Conservation (phyloP, 2,329 filamentous ascomycete genomes). For the Chaetomiaceae sp. region DNA sequence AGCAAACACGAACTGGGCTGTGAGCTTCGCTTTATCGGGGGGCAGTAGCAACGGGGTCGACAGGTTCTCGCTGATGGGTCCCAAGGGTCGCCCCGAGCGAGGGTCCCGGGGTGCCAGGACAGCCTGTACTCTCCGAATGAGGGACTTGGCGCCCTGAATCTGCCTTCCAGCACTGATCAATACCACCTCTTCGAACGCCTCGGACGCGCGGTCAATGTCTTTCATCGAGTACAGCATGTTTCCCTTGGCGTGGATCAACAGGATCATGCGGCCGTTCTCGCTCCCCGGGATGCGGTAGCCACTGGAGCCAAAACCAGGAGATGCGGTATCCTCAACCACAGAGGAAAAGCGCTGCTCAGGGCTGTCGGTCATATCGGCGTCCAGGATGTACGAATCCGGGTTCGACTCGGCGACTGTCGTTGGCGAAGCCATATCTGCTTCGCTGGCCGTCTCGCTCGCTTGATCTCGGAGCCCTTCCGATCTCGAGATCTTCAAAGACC, state of each 20-base stretch:
- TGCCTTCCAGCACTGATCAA: conserved; percentile 75
- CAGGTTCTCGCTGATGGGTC: conserved; percentile 23
- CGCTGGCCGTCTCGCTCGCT: conserved; percentile 26
- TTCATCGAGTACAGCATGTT: conserved; percentile 94
- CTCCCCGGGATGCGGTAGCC: conserved; percentile 79
- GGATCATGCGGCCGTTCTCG: conserved; percentile 88
- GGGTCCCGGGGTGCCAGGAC: conserved; percentile 54
- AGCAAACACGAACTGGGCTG: conserved; percentile 77
- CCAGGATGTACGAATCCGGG: conserved; percentile 24
- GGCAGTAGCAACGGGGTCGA: conserved; percentile 69
- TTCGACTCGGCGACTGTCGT: conserved; percentile 17
- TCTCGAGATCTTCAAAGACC: conserved; percentile 51
- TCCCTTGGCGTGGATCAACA: conserved; percentile 95
- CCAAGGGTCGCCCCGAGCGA: conserved; percentile 22
- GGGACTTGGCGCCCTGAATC: conserved; percentile 64
- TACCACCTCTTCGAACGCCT: conserved; percentile 91
- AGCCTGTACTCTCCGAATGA: conserved; percentile 72
- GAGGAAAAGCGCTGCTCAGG: conserved; percentile 21
- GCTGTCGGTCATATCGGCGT: conserved; percentile 24
- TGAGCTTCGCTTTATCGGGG: conserved; percentile 77
- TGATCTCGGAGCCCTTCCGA: conserved; percentile 20
- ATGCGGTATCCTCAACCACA: conserved; percentile 20
- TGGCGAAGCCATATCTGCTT: conserved; percentile 18
- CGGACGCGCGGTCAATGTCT: conserved; percentile 72
- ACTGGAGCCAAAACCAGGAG: conserved; percentile 64